Conservation (phyloP, 192 early-diverging fungal species). For the Chytriomyces sp. region DNA sequence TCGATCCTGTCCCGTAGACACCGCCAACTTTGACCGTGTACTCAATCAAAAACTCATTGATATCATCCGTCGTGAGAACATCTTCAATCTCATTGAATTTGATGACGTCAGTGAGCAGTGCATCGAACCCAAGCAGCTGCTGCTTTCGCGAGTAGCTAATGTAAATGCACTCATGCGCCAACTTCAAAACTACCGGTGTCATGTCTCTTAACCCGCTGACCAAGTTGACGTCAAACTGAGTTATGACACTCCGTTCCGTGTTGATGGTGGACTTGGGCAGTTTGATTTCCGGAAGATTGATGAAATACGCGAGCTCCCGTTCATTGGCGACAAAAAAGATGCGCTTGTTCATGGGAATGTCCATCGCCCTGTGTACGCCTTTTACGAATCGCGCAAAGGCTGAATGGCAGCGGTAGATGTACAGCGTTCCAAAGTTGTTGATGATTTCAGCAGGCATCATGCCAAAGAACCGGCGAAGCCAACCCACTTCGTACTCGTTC, state of each 20-base stretch:
- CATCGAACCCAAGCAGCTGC: slow-evolving; percentile 74
- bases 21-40: slow-evolving; percentile 56
- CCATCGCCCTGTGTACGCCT: slow-evolving; percentile 47
- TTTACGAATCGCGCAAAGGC: slow-evolving; percentile 59
- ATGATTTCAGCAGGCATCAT: slow-evolving; percentile 70
- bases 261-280: slow-evolving; percentile 70
- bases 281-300: slow-evolving; percentile 72
- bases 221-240: slow-evolving; percentile 47
- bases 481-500: slow-evolving; percentile 82
- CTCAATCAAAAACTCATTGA: slow-evolving; percentile 79
- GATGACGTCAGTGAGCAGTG: slow-evolving; percentile 84
- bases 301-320: slow-evolving; percentile 75
- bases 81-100: slow-evolving; percentile 84
- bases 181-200: slow-evolving; percentile 79
- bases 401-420: slow-evolving; percentile 85
- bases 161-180: slow-evolving; percentile 83
- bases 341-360: slow-evolving; percentile 58
- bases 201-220: slow-evolving; percentile 67
- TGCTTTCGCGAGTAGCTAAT: slow-evolving; percentile 74
- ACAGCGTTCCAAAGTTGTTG: slow-evolving; percentile 70
- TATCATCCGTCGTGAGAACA: slow-evolving; percentile 64
- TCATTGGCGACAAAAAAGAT: slow-evolving; percentile 71
- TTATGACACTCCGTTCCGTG: slow-evolving; percentile 73
- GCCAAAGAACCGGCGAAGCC: slow-evolving; percentile 74
- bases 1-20: slow-evolving; percentile 9